These are phyloP conservation scores for Geoglossum glabrum DNA, from an alignment of 495 filamentous ascomycete species.

Conservation along the genomic window DNA sequence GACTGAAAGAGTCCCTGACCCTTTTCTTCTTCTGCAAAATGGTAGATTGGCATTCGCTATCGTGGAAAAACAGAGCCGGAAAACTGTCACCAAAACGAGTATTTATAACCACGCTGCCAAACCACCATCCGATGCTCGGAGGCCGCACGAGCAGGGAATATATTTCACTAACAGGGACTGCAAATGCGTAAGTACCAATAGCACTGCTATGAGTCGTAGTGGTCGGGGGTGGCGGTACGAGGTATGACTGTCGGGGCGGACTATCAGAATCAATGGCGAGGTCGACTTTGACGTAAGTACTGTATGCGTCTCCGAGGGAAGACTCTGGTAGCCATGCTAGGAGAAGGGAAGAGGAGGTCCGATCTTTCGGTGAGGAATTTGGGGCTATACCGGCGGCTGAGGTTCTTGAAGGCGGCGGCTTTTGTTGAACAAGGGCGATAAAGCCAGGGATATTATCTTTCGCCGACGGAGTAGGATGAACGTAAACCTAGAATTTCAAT, in stretches of 20 bases:
- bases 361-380: background rate
- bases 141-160: slow-evolving; percentile 81
- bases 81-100: slow-evolving; percentile 76
- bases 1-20: slow-evolving; percentile 68
- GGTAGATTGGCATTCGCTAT: slow-evolving; percentile 87
- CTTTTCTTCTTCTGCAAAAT: slow-evolving; percentile 81
- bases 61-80: slow-evolving; percentile 92
- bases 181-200: slow-evolving; percentile 77
- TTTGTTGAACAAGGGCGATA: slow-evolving; percentile 85
- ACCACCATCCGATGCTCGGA: slow-evolving; percentile 95
- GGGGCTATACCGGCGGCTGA: slow-evolving; percentile 24
- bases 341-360: slow-evolving; percentile 41
- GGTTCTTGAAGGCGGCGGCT: slow-evolving; percentile 29
- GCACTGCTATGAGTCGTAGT: slow-evolving; percentile 43
- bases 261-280: slow-evolving; percentile 50
- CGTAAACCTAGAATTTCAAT: slow-evolving; percentile 47
- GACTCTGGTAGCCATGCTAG: slow-evolving; percentile 92
- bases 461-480: slow-evolving; percentile 84
- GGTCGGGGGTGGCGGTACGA: slow-evolving; percentile 80
- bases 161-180: slow-evolving; percentile 72
- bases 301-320: slow-evolving; percentile 64
- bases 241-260: slow-evolving; percentile 67
- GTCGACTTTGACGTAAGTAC: slow-evolving; percentile 89
- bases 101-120: slow-evolving; percentile 84
- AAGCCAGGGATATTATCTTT: slow-evolving; percentile 97